A percentile compares a stretch with the other conserved stretches of the same genome.
These are phyloP conservation scores for Lipomyces spencermartinsiae DNA, from an alignment of 805 yeast species.

Conservation along the genomic window DNA sequence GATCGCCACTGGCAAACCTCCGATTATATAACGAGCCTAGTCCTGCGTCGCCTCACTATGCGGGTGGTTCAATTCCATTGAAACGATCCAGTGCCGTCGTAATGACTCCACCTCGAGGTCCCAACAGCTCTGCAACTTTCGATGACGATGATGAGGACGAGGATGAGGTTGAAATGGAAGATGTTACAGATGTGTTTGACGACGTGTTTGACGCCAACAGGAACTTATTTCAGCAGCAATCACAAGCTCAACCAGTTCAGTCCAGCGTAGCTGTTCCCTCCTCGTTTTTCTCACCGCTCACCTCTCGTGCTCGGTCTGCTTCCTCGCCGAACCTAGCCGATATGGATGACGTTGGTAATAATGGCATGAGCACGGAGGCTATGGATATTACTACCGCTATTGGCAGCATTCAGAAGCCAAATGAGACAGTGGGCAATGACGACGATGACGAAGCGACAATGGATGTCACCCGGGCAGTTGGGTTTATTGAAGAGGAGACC, in stretches of 20 bases:
- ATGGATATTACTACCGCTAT: conserved; percentile 36
- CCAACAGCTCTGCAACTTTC: background rate
- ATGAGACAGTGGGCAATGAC: conserved; percentile 7
- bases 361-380: conserved; percentile 26
- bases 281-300: conserved; percentile 17
- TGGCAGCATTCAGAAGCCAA: conserved; percentile 17
- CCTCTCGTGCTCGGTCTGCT: conserved; percentile 7
- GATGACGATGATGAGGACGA: conserved; percentile 26
- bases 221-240: background rate
- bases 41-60: background rate
- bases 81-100: conserved; percentile 1
- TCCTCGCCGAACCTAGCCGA: background rate
- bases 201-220: conserved; percentile 21
- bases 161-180: conserved; percentile 39
- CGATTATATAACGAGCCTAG: background rate
- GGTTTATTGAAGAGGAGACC: conserved; percentile 19
- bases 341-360: conserved; percentile 19
- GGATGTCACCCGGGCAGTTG: conserved; percentile 38
- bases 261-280: background rate
- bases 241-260: background rate
- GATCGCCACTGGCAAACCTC: conserved; percentile 2
- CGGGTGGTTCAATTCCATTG: background rate
- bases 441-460: conserved; percentile 32
- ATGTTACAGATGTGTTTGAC: conserved; percentile 39
- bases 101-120: background rate